Percentiles rank a stretch among this genome's conserved stretches.
Conservation (phyloP, 129 eudicot genomes). For the Chrysanthemum makinoi region DNA sequence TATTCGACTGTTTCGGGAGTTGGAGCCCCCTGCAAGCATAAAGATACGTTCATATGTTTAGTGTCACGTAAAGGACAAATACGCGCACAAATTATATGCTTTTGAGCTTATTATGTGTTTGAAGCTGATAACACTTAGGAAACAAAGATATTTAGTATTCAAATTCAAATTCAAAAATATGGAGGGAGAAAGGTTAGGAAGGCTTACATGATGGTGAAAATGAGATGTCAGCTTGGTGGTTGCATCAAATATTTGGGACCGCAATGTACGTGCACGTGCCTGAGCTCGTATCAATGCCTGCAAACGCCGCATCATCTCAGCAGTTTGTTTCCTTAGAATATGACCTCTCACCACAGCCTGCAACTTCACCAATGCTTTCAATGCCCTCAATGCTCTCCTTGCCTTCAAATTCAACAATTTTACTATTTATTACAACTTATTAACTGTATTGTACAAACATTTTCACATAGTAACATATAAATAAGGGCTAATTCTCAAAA, state of each 20-base stretch:
- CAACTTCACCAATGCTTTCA: slow-evolving; percentile 78
- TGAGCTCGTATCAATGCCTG: slow-evolving; percentile 70
- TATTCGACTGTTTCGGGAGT: slow-evolving; percentile 87
- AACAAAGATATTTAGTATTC: not conserved
- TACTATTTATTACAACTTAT: no score
- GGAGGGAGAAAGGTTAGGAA: slow-evolving; percentile 14
- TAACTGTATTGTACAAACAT: no score
- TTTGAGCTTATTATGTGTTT: not conserved
- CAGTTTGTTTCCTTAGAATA: slow-evolving; percentile 65
- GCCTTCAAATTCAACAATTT: slow-evolving; percentile 40
- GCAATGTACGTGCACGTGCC: slow-evolving; percentile 54
- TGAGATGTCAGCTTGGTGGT: slow-evolving; percentile 43
- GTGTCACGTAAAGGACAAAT: not conserved
- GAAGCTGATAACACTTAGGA: not conserved
- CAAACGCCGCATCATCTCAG: slow-evolving; percentile 53
- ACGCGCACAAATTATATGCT: not conserved
- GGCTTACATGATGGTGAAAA: slow-evolving; percentile 46
- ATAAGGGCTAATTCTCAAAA: no score
- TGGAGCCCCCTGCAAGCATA: slow-evolving; percentile 53
- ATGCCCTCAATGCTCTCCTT: slow-evolving; percentile 78
- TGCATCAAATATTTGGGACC: slow-evolving; percentile 45
- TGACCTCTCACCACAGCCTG: slow-evolving; percentile 92
- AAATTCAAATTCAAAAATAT: slow-evolving; percentile 11
- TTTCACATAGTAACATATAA: no score
- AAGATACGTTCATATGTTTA: not conserved